Percentiles rank a stretch among this genome's conserved stretches.
Conservation (phyloP, 108 stramenopile genomes). For the Pelagomonas calceolata region DNA sequence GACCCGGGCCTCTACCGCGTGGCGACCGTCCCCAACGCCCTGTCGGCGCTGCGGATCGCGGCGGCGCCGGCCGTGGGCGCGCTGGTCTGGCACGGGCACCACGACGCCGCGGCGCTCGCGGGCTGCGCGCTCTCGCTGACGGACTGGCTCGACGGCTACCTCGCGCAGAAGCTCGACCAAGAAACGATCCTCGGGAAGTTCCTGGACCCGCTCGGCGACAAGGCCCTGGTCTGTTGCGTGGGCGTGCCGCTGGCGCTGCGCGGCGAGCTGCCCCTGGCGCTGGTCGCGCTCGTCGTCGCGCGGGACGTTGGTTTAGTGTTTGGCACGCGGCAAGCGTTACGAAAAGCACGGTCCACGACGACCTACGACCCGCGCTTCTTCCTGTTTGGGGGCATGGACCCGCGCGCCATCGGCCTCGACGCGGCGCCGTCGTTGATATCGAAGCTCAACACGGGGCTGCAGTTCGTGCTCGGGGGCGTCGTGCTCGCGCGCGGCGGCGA, state of each 20-base stretch:
- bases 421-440: not conserved
- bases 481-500: not conserved
- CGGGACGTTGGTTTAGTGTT: not conserved
- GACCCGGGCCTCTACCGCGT: not conserved
- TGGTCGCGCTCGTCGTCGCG: not conserved
- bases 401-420: not conserved
- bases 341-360: not conserved
- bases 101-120: not conserved
- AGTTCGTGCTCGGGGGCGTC: not conserved
- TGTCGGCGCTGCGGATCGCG: not conserved
- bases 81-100: not conserved
- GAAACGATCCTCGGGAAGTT: not conserved
- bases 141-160: constrained; percentile 13
- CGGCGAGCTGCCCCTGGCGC: not conserved
- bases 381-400: not conserved
- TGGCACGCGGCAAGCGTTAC: not conserved
- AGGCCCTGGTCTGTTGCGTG: not conserved
- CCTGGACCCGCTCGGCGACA: constrained; percentile 10
- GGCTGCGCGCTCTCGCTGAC: not conserved
- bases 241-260: not conserved
- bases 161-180: constrained; percentile 7
- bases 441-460: not conserved
- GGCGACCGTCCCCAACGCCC: not conserved
- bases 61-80: not conserved
- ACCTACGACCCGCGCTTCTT: not conserved